Percentiles rank a stretch among this genome's conserved stretches.
These are phyloP conservation scores for Rhizophagus clarus DNA, from an alignment of 192 early-diverging fungal genomes.

Conservation along the genomic window DNA sequence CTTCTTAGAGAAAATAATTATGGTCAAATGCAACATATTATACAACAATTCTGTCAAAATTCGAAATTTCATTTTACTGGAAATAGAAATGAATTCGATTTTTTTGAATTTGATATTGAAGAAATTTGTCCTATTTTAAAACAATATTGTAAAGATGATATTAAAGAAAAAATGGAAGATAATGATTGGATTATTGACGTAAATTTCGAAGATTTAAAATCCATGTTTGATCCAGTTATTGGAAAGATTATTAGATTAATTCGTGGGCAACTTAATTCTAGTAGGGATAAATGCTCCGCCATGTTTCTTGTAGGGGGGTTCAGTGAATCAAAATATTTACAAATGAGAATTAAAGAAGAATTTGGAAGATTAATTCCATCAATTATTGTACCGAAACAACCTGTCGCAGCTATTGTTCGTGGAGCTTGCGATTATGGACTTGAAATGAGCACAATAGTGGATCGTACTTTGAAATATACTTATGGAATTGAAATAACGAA, in stretches of 20 bases:
- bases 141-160: not conserved
- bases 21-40: conserved; percentile 17
- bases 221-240: conserved; percentile 52
- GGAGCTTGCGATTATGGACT: not conserved
- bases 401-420: conserved; percentile 38
- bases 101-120: conserved; percentile 3
- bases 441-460: not conserved
- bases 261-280: conserved; percentile 43
- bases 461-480: not conserved
- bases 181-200: conserved; percentile 9
- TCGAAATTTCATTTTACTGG: conserved; percentile 3
- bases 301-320: conserved; percentile 60
- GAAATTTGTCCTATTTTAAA: conserved; percentile 7
- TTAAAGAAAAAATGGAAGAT: not conserved
- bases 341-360: conserved; percentile 35
- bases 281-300: conserved; percentile 36
- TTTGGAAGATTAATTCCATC: conserved; percentile 35
- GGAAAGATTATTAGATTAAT: conserved; percentile 43
- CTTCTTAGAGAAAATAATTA: not conserved
- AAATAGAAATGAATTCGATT: not conserved
- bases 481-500: not conserved
- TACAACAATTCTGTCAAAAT: not conserved
- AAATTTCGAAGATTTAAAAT: conserved; percentile 26
- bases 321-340: conserved; percentile 50
- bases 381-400: conserved; percentile 45